Percentiles rank a stretch among this genome's conserved stretches.
These are phyloP conservation scores for Botrytis elliptica DNA, from an alignment of 2,329 filamentous ascomycete species.

Conservation along the genomic window DNA sequence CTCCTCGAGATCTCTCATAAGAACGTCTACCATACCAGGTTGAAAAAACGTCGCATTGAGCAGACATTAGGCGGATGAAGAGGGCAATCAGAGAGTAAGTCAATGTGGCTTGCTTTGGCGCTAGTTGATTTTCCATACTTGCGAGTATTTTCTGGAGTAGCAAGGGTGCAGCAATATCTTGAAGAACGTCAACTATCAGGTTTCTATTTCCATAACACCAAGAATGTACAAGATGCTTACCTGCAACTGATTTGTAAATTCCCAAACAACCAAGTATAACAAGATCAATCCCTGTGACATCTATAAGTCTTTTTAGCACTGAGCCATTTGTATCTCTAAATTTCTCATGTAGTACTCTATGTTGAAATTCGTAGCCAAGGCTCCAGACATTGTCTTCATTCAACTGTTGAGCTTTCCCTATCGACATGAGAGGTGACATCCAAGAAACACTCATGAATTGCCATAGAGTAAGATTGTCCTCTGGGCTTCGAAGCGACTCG, in stretches of 20 bases:
- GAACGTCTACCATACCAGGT: constrained; percentile 81
- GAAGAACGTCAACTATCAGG: constrained; percentile 20
- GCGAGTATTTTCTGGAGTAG: constrained; percentile 70
- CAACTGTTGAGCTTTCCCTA: constrained; percentile 64
- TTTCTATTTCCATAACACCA: not conserved
- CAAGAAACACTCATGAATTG: constrained; percentile 84
- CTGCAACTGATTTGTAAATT: constrained; percentile 59
- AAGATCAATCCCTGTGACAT: constrained; percentile 78
- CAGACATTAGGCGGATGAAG: constrained; percentile 56
- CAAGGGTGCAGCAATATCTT: constrained; percentile 60
- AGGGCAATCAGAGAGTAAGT: constrained; percentile 65
- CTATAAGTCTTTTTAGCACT: constrained; percentile 66
- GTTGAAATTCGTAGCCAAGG: constrained; percentile 78
- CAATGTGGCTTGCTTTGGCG: constrained; percentile 56
- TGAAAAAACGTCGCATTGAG: constrained; percentile 66
- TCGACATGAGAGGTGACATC: constrained; percentile 70
- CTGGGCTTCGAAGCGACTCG: constrained; percentile 64
- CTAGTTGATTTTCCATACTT: constrained; percentile 57
- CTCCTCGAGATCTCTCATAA: constrained; percentile 81
- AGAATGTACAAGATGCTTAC: constrained; percentile 39
- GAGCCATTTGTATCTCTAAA: constrained; percentile 74
- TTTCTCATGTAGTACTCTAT: constrained; percentile 67
- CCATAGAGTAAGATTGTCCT: constrained; percentile 77
- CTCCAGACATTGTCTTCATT: constrained; percentile 80
- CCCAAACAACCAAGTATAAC: constrained; percentile 56